phyloP scores from a whole-genome alignment of 768 basidiomycete species.

The Mycena rebaudengoi region DNA sequence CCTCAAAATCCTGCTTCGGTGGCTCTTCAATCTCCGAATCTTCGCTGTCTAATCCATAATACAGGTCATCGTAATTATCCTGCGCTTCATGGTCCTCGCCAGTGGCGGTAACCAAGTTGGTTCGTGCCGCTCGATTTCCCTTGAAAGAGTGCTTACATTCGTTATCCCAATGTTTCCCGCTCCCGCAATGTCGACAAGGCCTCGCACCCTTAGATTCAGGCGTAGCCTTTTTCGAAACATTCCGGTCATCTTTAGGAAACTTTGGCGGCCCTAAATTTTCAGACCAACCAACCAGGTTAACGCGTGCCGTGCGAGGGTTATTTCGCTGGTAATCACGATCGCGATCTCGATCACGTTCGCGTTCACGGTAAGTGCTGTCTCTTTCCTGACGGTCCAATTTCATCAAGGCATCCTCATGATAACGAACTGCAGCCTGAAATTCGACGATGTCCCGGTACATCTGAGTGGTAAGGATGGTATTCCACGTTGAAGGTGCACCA shows the following conservation, averaged over 20 bases:
- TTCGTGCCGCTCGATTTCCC: conserved; percentile 31
- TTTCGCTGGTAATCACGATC: not conserved
- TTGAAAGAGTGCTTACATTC: conserved; percentile 40
- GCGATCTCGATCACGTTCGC: not conserved
- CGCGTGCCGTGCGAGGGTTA: not conserved
- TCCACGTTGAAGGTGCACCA: conserved; percentile 40
- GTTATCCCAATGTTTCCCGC: conserved; percentile 41
- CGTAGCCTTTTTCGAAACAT: not conserved
- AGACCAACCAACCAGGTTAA: not conserved
- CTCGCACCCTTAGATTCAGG: not conserved
- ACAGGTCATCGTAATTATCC: conserved; percentile 36
- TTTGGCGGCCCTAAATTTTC: not conserved
- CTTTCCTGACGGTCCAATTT: not conserved
- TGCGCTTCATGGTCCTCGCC: conserved; percentile 26
- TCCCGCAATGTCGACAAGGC: conserved; percentile 3
- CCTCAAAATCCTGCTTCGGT: conserved; percentile 23
- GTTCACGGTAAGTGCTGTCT: not conserved
- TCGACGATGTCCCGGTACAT: too few relatives aligned
- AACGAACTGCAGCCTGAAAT: conserved; percentile 24
- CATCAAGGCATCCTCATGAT: not conserved
- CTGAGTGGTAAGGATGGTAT: conserved; percentile 31
- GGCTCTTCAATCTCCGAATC: conserved; percentile 7
- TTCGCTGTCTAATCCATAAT: conserved; percentile 22
- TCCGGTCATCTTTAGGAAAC: not conserved
- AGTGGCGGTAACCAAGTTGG: conserved; percentile 18